Percentiles rank a stretch among this genome's conserved stretches.
Conservation (phyloP, 2,329 filamentous ascomycete genomes). For the Aspergillus udagawae region DNA sequence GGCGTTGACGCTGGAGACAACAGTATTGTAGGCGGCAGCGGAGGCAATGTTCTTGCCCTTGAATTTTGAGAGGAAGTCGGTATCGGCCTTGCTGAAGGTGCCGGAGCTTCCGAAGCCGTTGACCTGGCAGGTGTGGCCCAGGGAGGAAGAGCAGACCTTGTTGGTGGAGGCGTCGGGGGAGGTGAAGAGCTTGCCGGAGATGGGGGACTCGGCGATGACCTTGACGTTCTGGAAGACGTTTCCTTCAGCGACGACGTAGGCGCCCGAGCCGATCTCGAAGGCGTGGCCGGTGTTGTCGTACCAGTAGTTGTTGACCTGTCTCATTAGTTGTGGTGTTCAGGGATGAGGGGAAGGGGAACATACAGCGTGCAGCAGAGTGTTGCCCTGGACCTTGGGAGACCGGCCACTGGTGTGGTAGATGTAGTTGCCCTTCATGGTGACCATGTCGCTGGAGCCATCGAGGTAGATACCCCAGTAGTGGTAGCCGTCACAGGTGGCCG, state of each 20-base stretch:
- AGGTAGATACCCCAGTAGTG: slow-evolving; percentile 61
- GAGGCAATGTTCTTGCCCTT: slow-evolving; percentile 50
- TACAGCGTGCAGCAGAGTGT: slow-evolving; percentile 54
- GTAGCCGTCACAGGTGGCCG: slow-evolving; percentile 54
- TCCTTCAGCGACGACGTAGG: slow-evolving; percentile 51
- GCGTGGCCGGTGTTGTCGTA: neutral
- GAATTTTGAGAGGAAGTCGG: slow-evolving; percentile 48
- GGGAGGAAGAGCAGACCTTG: slow-evolving; percentile 39
- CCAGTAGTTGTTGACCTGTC: neutral
- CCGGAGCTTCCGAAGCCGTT: slow-evolving; percentile 44
- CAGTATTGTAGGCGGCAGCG: slow-evolving; percentile 34
- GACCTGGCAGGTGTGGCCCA: slow-evolving; percentile 49
- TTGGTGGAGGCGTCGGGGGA: slow-evolving; percentile 31
- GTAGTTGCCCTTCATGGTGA: slow-evolving; percentile 60
- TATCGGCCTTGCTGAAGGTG: slow-evolving; percentile 36
- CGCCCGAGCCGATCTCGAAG: slow-evolving; percentile 30
- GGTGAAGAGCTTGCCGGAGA: slow-evolving; percentile 38
- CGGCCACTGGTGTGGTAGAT: slow-evolving; percentile 57
- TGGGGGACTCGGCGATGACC: slow-evolving; percentile 35
- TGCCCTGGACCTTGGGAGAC: slow-evolving; percentile 52
- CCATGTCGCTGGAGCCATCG: slow-evolving; percentile 52
- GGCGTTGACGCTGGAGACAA: slow-evolving; percentile 34
- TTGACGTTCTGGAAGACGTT: slow-evolving; percentile 55
- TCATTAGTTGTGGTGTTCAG: neutral
- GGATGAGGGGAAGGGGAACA: neutral